Conservation (phyloP, 345 rosid species). For the Linum usitatissimum region DNA sequence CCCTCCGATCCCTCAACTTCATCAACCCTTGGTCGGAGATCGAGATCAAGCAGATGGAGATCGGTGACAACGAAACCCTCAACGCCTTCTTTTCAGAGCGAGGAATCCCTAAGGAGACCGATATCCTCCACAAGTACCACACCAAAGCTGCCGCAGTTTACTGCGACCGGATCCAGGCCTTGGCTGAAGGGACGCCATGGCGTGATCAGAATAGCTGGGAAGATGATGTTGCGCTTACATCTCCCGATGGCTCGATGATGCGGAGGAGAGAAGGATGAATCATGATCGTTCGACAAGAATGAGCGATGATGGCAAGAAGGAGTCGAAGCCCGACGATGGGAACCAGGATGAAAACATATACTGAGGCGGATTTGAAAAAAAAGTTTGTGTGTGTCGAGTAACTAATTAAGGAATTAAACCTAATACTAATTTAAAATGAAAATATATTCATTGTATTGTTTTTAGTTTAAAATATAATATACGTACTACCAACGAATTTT, state of each 20-base stretch:
- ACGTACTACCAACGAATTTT: too few relatives aligned
- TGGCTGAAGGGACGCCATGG: slow-evolving; percentile 80
- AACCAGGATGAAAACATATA: too few relatives aligned
- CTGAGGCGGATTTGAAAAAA: too few relatives aligned
- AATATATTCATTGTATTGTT: too few relatives aligned
- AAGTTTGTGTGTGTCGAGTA: too few relatives aligned
- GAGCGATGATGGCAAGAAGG: too few relatives aligned
- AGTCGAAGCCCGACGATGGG: too few relatives aligned
- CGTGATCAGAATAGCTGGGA: slow-evolving; percentile 43
- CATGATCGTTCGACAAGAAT: too few relatives aligned
- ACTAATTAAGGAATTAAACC: too few relatives aligned
- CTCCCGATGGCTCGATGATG: slow-evolving; percentile 51
- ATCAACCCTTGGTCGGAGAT: slow-evolving; percentile 99
- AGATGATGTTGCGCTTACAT: slow-evolving; percentile 51
- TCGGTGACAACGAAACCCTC: slow-evolving; percentile 76
- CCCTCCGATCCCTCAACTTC: slow-evolving; percentile 94
- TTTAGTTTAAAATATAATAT: too few relatives aligned
- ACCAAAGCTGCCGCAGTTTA: slow-evolving; percentile 67
- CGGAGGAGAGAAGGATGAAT: too few relatives aligned
- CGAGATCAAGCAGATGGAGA: slow-evolving; percentile 97
- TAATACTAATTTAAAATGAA: too few relatives aligned
- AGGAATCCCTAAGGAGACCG: slow-evolving; percentile 71
- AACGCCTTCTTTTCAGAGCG: slow-evolving; percentile 58
- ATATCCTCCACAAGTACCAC: slow-evolving; percentile 65
- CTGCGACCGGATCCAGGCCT: slow-evolving; percentile 78